phyloP scores from a whole-genome alignment of 805 yeast species.

The Candida vartiovaarae region DNA sequence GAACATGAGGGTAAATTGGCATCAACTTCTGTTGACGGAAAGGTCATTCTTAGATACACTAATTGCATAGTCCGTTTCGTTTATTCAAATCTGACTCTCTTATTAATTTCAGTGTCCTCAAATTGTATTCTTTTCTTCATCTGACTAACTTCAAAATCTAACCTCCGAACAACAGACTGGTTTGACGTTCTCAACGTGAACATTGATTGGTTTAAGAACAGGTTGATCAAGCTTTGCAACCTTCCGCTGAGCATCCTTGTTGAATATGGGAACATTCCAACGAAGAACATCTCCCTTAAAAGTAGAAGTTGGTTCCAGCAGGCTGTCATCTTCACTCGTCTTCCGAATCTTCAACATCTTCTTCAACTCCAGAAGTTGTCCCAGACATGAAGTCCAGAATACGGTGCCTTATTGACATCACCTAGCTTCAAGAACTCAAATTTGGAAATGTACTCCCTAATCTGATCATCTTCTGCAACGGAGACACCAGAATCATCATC shows the following conservation, averaged over 20 bases:
- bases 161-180: background rate
- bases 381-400: slow-evolving; percentile 7
- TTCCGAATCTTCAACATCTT: slow-evolving; percentile 4
- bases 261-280: slow-evolving; percentile 33
- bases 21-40: slow-evolving; percentile 51
- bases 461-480: slow-evolving; percentile 52
- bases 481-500: slow-evolving; percentile 24
- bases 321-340: slow-evolving; percentile 18
- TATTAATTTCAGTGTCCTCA: background rate
- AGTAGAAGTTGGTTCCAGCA: slow-evolving; percentile 22
- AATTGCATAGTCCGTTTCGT: slow-evolving; percentile 1
- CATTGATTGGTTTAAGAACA: background rate
- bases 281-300: slow-evolving; percentile 2
- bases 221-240: slow-evolving; percentile 1
- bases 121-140: background rate
- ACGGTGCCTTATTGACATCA: slow-evolving; percentile 5
- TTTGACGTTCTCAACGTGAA: too few relatives aligned
- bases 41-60: slow-evolving; percentile 38
- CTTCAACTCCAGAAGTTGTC: background rate
- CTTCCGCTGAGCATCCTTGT: slow-evolving; percentile 14
- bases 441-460: slow-evolving; percentile 46
- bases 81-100: slow-evolving; percentile 8
- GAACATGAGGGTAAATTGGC: slow-evolving; percentile 37
- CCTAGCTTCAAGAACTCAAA: slow-evolving; percentile 38
- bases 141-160: slow-evolving; percentile 1